Conservation (phyloP, 495 filamentous ascomycete genomes). For the Margaritispora aquatica region DNA sequence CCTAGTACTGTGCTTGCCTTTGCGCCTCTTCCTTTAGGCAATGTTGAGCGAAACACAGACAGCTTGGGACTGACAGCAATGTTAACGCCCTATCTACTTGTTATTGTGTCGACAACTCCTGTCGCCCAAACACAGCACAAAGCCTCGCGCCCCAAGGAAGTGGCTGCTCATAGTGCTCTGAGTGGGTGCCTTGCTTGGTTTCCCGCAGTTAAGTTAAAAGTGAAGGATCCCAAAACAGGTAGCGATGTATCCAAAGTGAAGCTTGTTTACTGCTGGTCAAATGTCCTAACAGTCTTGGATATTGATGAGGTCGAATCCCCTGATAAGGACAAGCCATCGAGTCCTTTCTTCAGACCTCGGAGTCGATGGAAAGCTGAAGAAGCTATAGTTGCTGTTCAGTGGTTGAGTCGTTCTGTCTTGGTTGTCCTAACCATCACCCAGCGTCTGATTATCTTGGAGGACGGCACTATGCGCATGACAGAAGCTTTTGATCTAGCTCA, state of each 20-base stretch:
- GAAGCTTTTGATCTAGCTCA: conserved; percentile 90
- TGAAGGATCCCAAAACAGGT: conserved; percentile 49
- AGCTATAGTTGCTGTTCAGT: conserved; percentile 93
- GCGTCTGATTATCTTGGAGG: conserved; percentile 85
- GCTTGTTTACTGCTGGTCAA: conserved; percentile 98
- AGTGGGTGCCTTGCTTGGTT: conserved; percentile 97
- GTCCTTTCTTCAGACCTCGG: conserved; percentile 70
- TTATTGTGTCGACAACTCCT: conserved; percentile 94
- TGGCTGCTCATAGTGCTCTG: conserved; percentile 81
- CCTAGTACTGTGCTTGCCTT: conserved; percentile 95
- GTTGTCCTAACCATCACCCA: conserved; percentile 91
- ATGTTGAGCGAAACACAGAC: conserved; percentile 83
- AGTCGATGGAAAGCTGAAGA: conserved; percentile 93
- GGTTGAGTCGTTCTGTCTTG: conserved; percentile 90
- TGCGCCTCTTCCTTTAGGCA: conserved; percentile 82
- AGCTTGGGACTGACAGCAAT: conserved; percentile 88
- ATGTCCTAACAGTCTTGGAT: conserved; percentile 86
- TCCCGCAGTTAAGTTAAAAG: conserved; percentile 87
- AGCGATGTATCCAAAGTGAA: conserved; percentile 65
- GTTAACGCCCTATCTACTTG: conserved; percentile 90
- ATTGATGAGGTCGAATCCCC: conserved; percentile 68
- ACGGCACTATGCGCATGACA: conserved; percentile 78
- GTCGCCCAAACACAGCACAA: conserved; percentile 96
- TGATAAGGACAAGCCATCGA: conserved; percentile 62
- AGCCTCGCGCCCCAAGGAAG: conserved; percentile 79